These are phyloP conservation scores for Ceratocystis harringtonii DNA, from an alignment of 2,329 filamentous ascomycete species.

Conservation along the genomic window DNA sequence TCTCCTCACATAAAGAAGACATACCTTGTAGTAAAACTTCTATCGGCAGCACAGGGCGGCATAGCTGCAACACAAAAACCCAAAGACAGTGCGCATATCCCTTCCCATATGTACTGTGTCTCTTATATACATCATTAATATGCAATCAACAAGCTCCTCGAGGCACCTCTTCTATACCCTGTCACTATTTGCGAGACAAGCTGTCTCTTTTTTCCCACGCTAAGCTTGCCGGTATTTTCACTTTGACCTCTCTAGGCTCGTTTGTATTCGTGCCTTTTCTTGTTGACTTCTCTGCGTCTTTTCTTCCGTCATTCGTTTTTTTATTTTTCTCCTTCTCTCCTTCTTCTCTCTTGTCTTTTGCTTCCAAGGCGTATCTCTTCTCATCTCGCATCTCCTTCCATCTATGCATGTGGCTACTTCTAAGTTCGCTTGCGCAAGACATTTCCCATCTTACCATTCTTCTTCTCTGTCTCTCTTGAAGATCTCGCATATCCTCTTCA, in stretches of 20 bases:
- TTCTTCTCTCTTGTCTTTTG: constrained; percentile 3
- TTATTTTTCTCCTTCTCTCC: neutral
- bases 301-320: neutral
- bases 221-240: too few species aligned
- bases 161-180: neutral
- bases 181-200: neutral
- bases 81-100: neutral
- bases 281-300: neutral
- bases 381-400: neutral
- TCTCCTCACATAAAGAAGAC: too few species aligned
- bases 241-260: neutral
- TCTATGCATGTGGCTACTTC: neutral
- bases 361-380: neutral
- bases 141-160: neutral
- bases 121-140: neutral
- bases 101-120: neutral
- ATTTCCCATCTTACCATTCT: neutral
- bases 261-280: neutral
- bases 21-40: too few species aligned
- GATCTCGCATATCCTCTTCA: neutral
- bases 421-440: constrained; percentile 2
- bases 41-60: too few species aligned
- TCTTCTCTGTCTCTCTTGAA: neutral
- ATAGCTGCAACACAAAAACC: neutral
- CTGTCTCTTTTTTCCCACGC: neutral